Percentiles rank a stretch among this genome's conserved stretches.
phyloP scores from a whole-genome alignment of 1,284 basidiomycete genomes.

The Leucoagaricus sp. region DNA sequence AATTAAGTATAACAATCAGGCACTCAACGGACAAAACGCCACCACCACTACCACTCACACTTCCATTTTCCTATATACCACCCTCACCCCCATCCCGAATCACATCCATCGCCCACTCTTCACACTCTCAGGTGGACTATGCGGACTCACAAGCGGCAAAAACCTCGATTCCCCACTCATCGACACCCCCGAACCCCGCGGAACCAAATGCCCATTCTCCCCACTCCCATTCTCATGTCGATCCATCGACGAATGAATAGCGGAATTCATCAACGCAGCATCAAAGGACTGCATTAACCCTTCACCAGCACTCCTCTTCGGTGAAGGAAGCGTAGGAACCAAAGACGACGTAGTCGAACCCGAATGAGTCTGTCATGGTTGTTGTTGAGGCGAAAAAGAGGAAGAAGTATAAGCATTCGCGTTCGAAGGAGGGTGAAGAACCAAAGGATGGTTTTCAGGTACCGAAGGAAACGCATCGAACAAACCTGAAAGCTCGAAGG shows the following conservation, averaged over 20 bases:
- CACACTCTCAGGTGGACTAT: constrained; percentile 2
- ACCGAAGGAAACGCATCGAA: constrained; percentile 63
- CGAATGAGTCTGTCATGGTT: background rate
- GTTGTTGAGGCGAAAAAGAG: background rate
- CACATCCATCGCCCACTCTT: background rate
- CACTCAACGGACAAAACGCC: too few relatives aligned
- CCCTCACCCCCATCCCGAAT: background rate
- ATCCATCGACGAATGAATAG: constrained; percentile 26
- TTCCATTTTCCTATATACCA: too few relatives aligned
- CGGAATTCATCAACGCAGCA: constrained; percentile 26
- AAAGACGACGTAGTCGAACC: background rate
- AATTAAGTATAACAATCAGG: too few relatives aligned
- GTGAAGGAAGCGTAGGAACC: constrained; percentile 1
- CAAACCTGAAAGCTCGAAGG: constrained; percentile 32
- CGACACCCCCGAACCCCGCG: too few relatives aligned
- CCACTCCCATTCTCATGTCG: too few relatives aligned
- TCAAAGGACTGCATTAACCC: constrained; percentile 24
- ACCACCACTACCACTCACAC: too few relatives aligned
- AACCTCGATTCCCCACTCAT: background rate
- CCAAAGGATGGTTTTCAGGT: constrained; percentile 27
- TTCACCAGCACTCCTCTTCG: constrained; percentile 10
- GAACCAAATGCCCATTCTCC: too few relatives aligned
- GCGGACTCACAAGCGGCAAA: constrained; percentile 8
- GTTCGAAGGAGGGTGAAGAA: background rate
- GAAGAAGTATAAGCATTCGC: background rate